Base-by-base conservation (phyloP, 169 alveolate genomes). In the Plasmodium vinckei region DNA sequence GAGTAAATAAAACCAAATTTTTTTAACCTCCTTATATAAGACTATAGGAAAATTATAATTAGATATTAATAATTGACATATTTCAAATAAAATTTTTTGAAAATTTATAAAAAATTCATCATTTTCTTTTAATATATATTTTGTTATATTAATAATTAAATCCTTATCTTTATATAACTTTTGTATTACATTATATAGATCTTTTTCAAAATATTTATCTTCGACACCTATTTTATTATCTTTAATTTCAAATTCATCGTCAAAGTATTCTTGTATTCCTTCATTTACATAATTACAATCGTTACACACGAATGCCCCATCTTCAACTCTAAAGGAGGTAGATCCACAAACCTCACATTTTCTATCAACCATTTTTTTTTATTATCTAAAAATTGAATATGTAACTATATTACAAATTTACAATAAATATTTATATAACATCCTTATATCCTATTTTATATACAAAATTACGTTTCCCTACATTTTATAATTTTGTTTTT, bases 91-190 rank as follows among this genome's bases (percentile, higher is more conserved):
- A 0, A 64, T n/a, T 27, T 77, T 77, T 46, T 77, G 88, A 56
- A 47, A 77, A 19, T 21, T 63, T 13, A 77, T 42, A 77, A 77
- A 77, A 51, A 77, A 77, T 51, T 77, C 88, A 77, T 77, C 88
- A 51, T 77, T 77, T 64, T 77, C 88, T 47, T 77, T 77, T 13
- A 77, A 63, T 2, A 77, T 75, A 33, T 77, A 77, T 63, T 77
- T 77, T 27, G 57, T 64, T 23, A 77, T 63, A 17, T 64, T 77
- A 21, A 17, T 13, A 25, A 64, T 64, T 51, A 77, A 21, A 42
- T 63, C 51, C 9, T 77, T 56, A 64, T 77, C 72, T 64, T 42
- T 77, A 56, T 77, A 77, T 39, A 77, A 68, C 46, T 77, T 77
- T 39, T 77, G 63, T 9, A 77, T n/a, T 15, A 77, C 15, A 54